Base-by-base conservation (phyloP, 768 basidiomycete genomes). In the Tulasnella sp. region DNA sequence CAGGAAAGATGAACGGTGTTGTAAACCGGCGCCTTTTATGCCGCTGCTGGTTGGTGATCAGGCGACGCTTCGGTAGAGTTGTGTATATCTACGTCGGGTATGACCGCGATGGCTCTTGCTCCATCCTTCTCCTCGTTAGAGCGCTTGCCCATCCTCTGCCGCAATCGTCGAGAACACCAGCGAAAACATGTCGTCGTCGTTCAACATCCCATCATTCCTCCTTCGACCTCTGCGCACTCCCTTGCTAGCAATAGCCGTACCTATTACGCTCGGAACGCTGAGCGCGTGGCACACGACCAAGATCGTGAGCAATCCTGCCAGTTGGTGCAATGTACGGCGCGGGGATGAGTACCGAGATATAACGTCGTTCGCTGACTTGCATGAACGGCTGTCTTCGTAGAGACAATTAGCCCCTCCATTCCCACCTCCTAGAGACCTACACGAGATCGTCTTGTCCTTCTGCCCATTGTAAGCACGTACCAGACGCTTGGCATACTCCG, bases 301-400 rank as follows among this genome's bases (percentile, higher is more conserved):
- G 75, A 85, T 85, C 34, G 85, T 85, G 37, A n/a, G 69, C 83
- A 84, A 78, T 17, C 42, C 42, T 42, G 85, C 86, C 76, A 82
- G 84, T 71, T 91, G 90, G 90, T 90, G 89, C 82, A 85, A 86
- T 79, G 90, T 88, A 79, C 72, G 85, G n/a, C n/a, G 11, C n/a
- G n/a, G n/a, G 29, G 36, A 8, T 36, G 22, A 15, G n/a, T n/a
- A n/a, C n/a, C n/a, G 78, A 39, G 12, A 31, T 22, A 67, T 29
- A 8, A 22, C 17, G 74, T n/a, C n/a, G 39, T 58, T 42, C 42
- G 64, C 34, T 67, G 64, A 67, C n/a, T n/a, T n/a, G n/a, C n/a
- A n/a, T n/a, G n/a, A n/a, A n/a, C n/a, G n/a, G n/a, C n/a, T n/a
- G n/a, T n/a, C n/a, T 81, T 3, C 11, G n/a, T 69, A 90, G 89